These are phyloP conservation scores for Chaetomiaceae sp. DNA, from an alignment of 2,329 filamentous ascomycete species.

Conservation along the genomic window DNA sequence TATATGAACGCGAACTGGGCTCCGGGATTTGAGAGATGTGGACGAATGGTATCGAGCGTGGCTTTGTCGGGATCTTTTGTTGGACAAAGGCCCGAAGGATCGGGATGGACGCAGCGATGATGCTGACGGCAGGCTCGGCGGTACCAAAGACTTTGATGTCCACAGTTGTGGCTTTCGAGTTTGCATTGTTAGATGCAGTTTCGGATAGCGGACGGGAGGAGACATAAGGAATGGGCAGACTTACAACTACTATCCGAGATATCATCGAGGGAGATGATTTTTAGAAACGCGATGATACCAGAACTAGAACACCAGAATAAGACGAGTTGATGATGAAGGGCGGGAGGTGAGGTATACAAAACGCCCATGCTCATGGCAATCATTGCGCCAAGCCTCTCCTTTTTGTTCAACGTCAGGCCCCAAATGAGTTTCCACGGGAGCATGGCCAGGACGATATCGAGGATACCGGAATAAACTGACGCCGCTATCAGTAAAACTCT, in stretches of 20 bases:
- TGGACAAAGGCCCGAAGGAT: conserved; percentile 18
- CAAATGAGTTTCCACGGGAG: conserved; percentile 39
- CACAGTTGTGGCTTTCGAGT: conserved; percentile 6
- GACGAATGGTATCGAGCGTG: neutral
- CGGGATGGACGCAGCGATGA: conserved; percentile 22
- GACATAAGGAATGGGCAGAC: neutral
- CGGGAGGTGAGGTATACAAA: conserved; percentile 27
- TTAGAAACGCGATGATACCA: conserved; percentile 15
- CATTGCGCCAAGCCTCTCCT: conserved; percentile 37
- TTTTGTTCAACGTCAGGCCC: conserved; percentile 34
- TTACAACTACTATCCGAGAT: conserved; percentile 14
- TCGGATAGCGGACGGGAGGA: too few relatives aligned
- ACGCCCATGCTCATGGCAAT: conserved; percentile 41
- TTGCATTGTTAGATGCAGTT: neutral
- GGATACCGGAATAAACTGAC: conserved; percentile 20
- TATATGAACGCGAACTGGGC: neutral
- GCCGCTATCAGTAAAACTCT: neutral
- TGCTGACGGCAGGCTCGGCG: conserved; percentile 30
- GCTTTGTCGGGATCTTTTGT: neutral
- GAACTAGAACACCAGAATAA: conserved; percentile 20
- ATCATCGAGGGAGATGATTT: conserved; percentile 15
- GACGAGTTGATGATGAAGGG: neutral
- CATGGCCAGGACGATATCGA: conserved; percentile 36
- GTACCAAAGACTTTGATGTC: conserved; percentile 20
- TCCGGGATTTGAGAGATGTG: neutral